Conservation (phyloP, 257 asterid species). For the Solanum sejunctum region DNA sequence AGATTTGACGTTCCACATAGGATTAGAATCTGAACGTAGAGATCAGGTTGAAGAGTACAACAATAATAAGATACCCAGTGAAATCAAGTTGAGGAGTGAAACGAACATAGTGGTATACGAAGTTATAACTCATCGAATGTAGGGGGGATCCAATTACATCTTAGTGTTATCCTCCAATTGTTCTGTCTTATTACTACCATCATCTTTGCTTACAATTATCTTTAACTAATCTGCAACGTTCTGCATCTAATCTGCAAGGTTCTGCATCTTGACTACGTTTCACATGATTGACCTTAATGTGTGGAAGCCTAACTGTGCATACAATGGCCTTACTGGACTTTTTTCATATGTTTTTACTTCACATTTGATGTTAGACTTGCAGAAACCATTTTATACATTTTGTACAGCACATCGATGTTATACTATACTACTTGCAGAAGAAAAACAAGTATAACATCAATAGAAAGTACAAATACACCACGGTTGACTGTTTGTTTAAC, state of each 20-base stretch:
- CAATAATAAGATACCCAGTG: neutral
- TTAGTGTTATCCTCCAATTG: constrained; percentile 16
- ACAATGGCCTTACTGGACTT: constrained; percentile 22
- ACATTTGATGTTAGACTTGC: no score
- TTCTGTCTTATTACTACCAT: constrained; percentile 10
- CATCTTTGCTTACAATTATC: constrained; percentile 37
- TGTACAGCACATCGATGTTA: no score
- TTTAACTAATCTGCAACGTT: constrained; percentile 35
- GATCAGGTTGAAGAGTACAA: neutral
- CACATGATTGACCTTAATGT: constrained; percentile 78
- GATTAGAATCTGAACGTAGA: neutral
- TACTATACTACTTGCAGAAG: no score
- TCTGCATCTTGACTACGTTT: constrained; percentile 68
- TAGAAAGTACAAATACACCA: no score
- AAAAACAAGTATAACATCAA: no score
- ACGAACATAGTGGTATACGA: neutral
- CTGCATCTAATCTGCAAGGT: constrained; percentile 24
- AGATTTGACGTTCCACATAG: neutral
- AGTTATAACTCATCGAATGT: neutral
- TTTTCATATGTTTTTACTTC: no score
- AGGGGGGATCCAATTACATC: constrained; percentile 1
- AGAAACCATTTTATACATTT: no score
- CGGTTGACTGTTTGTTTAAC: neutral
- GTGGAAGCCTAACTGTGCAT: constrained; percentile 69
- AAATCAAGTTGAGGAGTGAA: neutral